Conservation (phyloP, 169 alveolate species). For the Besnoitia besnoiti region DNA sequence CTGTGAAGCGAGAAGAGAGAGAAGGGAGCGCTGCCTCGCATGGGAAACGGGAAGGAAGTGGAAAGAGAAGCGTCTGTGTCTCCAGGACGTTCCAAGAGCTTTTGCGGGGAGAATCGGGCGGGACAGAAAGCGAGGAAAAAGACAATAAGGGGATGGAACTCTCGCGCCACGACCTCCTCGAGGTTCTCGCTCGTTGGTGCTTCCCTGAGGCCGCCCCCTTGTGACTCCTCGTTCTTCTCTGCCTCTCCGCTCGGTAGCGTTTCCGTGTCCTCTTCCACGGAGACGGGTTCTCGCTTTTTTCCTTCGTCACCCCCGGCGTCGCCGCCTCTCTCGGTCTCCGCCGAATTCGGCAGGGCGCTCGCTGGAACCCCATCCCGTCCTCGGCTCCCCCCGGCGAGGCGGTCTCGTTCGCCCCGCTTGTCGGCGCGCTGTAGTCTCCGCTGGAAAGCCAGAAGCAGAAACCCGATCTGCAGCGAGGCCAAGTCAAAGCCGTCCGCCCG, state of each 20-base stretch:
- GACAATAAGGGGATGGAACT: neutral
- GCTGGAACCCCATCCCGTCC: neutral
- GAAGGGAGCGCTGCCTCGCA: neutral
- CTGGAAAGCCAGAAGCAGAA: neutral
- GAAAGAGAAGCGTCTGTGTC: neutral
- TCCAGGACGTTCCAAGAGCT: neutral
- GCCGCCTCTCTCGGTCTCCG: neutral
- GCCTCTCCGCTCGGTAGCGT: too few relatives aligned
- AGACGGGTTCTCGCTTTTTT: neutral
- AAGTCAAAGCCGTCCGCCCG: neutral
- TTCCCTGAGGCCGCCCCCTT: neutral
- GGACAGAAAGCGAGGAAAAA: conserved; percentile 23
- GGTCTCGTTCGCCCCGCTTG: neutral
- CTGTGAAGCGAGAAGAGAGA: neutral
- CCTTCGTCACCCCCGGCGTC: neutral
- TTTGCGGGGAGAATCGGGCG: neutral
- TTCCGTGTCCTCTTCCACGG: too few relatives aligned
- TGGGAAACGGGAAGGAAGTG: neutral
- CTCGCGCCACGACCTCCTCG: neutral
- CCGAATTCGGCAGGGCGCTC: neutral
- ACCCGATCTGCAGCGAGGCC: neutral
- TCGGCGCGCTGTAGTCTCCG: neutral
- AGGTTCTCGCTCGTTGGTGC: neutral
- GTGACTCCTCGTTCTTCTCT: neutral
- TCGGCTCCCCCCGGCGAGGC: neutral